Percentiles rank a stretch among this genome's conserved stretches.
phyloP scores from a whole-genome alignment of 768 basidiomycete species.

The Naematelia aurantialba region DNA sequence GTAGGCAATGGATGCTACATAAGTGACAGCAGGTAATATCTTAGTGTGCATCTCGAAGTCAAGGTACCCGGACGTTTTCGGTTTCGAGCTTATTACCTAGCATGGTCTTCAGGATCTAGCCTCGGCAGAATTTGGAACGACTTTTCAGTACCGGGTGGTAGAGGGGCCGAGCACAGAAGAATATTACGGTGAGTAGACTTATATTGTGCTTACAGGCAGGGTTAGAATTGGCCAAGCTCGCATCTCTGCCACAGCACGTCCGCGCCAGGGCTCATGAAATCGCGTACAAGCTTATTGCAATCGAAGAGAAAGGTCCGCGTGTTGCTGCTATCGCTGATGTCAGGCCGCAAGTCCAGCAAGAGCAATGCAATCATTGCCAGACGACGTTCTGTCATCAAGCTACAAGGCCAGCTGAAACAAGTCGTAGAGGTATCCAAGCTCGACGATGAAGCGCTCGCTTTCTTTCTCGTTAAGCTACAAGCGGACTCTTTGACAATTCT shows the following conservation, averaged over 20 bases:
- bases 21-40: too few species aligned
- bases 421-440: not conserved
- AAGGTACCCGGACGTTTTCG: conserved; percentile 56
- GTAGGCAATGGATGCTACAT: conserved; percentile 53
- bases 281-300: conserved; percentile 59
- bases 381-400: conserved; percentile 7
- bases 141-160: conserved; percentile 47
- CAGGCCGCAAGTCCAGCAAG: conserved; percentile 8
- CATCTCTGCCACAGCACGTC: conserved; percentile 74
- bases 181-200: conserved; percentile 45
- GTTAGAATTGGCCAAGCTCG: conserved; percentile 79
- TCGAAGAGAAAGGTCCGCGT: conserved; percentile 58
- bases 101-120: conserved; percentile 16
- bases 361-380: conserved; percentile 4
- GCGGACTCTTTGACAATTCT: not conserved
- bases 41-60: conserved; percentile 75
- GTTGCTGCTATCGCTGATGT: conserved; percentile 51
- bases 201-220: conserved; percentile 55
- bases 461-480: not conserved
- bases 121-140: conserved; percentile 31
- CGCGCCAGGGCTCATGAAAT: conserved; percentile 63
- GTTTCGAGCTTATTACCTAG: conserved; percentile 8
- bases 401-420: not conserved
- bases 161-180: conserved; percentile 39
- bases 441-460: not conserved